phyloP scores from a whole-genome alignment of 306 rosid species.

The Corylus americana region DNA sequence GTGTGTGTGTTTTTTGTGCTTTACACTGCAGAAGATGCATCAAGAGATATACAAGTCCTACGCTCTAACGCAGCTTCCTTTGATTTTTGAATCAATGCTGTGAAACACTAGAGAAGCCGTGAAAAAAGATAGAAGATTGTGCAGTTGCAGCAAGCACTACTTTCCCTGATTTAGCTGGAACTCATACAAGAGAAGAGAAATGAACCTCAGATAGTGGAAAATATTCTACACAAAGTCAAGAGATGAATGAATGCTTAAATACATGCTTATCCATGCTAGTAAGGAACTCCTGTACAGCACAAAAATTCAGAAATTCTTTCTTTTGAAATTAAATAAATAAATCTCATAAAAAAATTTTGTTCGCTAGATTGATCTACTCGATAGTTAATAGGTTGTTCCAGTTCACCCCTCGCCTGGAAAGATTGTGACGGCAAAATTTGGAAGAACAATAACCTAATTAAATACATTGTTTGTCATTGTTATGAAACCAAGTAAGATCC shows the following conservation, averaged over 20 bases:
- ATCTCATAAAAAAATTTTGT: slow-evolving; percentile 14
- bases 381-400: slow-evolving; percentile 34
- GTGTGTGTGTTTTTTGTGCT: too few species aligned
- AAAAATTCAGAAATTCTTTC: slow-evolving; percentile 15
- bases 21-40: too few species aligned
- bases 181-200: background rate
- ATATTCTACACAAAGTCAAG: background rate
- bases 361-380: slow-evolving; percentile 25
- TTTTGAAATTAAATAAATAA: slow-evolving; percentile 18
- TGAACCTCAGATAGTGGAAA: background rate
- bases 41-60: background rate
- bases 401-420: slow-evolving; percentile 38
- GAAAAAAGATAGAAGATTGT: too few species aligned
- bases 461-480: slow-evolving; percentile 39
- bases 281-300: background rate
- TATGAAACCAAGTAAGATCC: slow-evolving; percentile 37
- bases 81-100: background rate
- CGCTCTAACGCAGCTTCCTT: background rate
- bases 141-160: background rate
- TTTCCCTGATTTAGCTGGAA: background rate
- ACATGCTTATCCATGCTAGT: background rate
- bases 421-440: slow-evolving; percentile 51
- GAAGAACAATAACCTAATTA: slow-evolving; percentile 54
- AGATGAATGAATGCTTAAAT: background rate
- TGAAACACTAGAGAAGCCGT: background rate